Evolutionary conservation across 352 stramenopile genomes (phyloP).

Genomic region (Globisporangium spinosum): DNA sequence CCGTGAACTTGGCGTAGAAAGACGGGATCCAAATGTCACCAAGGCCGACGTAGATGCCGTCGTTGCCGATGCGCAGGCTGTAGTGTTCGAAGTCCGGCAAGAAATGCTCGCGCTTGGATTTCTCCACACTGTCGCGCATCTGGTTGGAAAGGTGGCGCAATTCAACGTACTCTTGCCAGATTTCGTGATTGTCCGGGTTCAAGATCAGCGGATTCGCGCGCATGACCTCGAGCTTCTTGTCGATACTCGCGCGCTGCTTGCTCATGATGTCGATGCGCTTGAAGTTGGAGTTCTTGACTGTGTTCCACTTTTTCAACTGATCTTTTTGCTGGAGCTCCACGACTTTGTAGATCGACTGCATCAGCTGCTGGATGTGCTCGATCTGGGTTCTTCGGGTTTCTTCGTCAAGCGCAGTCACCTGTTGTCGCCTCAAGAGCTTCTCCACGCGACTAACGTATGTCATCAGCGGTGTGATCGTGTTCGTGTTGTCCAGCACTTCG

Average conservation of each 20-base stretch:
- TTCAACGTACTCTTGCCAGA: slow-evolving; percentile 72
- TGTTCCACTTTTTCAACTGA: slow-evolving; percentile 46
- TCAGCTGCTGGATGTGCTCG: slow-evolving; percentile 45
- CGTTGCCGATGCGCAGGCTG: slow-evolving; percentile 56
- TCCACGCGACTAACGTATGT: slow-evolving; percentile 56
- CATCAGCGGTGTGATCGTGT: slow-evolving; percentile 33
- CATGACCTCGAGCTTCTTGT: slow-evolving; percentile 62
- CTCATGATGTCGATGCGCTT: slow-evolving; percentile 67
- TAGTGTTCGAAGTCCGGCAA: slow-evolving; percentile 61
- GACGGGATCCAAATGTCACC: slow-evolving; percentile 72
- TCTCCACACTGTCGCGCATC: slow-evolving; percentile 53
- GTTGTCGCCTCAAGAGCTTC: slow-evolving; percentile 30
- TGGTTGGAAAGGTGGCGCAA: slow-evolving; percentile 58
- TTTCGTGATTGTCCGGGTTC: slow-evolving; percentile 39
- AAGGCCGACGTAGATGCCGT: slow-evolving; percentile 68
- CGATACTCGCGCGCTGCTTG: slow-evolving; percentile 54
- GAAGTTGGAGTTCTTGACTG: slow-evolving; percentile 49
- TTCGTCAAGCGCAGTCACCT: neutral
- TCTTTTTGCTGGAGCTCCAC: slow-evolving; percentile 44
- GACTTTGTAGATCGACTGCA: slow-evolving; percentile 47
- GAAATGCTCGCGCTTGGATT: slow-evolving; percentile 65
- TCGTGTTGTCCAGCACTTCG: slow-evolving; percentile 40
- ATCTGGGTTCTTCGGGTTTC: slow-evolving; percentile 20
- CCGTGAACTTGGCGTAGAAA: slow-evolving; percentile 66
- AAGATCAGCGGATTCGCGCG: slow-evolving; percentile 32